Conservation (phyloP, 192 early-diverging fungal genomes). For the Allomyces macrogynus region DNA sequence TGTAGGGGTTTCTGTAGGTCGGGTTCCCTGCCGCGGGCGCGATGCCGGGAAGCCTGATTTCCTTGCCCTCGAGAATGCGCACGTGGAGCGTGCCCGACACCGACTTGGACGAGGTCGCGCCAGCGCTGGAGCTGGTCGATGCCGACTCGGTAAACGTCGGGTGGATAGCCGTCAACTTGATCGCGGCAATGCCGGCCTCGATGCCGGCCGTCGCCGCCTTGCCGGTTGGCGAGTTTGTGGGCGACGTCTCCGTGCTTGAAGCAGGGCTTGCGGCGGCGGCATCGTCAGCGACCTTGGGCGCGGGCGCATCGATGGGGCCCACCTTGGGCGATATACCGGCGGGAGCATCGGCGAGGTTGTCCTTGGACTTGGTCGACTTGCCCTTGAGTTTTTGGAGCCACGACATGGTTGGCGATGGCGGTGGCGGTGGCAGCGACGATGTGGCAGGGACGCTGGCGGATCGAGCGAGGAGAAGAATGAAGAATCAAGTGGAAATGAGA, state of each 20-base stretch:
- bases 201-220: background rate
- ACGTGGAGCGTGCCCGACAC: background rate
- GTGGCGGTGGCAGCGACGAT: no score
- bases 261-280: background rate
- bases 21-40: background rate
- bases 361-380: background rate
- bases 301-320: background rate
- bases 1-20: slow-evolving; percentile 43
- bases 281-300: background rate
- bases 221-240: background rate
- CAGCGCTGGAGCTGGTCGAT: background rate
- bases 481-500: no score
- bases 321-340: background rate
- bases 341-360: background rate
- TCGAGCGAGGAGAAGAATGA: no score
- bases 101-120: background rate
- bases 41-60: background rate
- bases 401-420: background rate
- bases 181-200: background rate
- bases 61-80: background rate
- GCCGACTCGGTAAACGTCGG: background rate
- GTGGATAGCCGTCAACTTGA: background rate
- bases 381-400: background rate
- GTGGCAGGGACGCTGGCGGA: no score
- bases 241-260: background rate